Conservation (phyloP, 2,329 filamentous ascomycete genomes). For the Talaromyces pinophilus region DNA sequence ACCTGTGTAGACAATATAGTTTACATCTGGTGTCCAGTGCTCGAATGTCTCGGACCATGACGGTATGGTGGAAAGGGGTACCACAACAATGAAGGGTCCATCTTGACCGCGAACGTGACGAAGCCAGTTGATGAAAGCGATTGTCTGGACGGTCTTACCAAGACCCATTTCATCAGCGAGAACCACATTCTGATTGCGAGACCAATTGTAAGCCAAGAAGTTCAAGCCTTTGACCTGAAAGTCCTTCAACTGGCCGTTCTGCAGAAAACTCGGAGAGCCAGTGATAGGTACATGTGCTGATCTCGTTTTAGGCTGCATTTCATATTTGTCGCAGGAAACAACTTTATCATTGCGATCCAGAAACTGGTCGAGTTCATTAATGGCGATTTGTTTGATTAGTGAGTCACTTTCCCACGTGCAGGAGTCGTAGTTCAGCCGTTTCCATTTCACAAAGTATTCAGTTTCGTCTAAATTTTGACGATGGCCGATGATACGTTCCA, state of each 20-base stretch:
- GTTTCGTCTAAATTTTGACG: conserved; percentile 76
- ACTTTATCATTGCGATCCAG: conserved; percentile 79
- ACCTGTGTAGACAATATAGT: conserved; percentile 95
- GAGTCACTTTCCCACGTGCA: conserved; percentile 89
- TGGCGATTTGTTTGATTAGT: conserved; percentile 74
- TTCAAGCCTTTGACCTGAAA: conserved; percentile 95
- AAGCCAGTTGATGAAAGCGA: conserved; percentile 95
- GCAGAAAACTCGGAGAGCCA: conserved; percentile 81
- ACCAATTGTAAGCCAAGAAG: conserved; percentile 96
- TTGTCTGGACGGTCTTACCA: conserved; percentile 96
- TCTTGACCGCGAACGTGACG: conserved; percentile 86
- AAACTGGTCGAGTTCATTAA: conserved; percentile 88
- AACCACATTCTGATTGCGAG: conserved; percentile 89
- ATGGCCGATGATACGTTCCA: conserved; percentile 87
- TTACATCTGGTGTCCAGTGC: conserved; percentile 90
- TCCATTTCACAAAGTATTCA: conserved; percentile 97
- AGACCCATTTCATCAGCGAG: conserved; percentile 98
- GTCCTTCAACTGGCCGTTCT: conserved; percentile 78
- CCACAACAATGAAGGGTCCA: conserved; percentile 95
- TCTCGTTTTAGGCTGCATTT: conserved; percentile 74
- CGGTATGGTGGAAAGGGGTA: conserved; percentile 93
- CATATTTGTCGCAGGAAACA: conserved; percentile 75
- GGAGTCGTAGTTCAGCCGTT: conserved; percentile 85
- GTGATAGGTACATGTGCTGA: conserved; percentile 71
- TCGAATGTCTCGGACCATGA: conserved; percentile 99